phyloP scores from a whole-genome alignment of 129 eudicot genomes.

The Silybum marianum region DNA sequence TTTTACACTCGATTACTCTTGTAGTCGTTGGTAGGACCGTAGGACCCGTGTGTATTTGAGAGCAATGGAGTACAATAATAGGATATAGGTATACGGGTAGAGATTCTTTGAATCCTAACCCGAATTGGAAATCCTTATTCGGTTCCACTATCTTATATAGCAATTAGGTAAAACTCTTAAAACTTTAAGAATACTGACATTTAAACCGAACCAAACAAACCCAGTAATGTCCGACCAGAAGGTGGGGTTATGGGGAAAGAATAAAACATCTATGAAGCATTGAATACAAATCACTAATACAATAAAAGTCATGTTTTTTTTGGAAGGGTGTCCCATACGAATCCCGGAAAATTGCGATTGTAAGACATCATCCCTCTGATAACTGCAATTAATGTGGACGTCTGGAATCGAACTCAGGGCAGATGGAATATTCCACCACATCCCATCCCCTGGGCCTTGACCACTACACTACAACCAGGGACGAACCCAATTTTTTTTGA shows the following conservation, averaged over 20 bases:
- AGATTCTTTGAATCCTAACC: background rate
- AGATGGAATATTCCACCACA: too few relatives aligned
- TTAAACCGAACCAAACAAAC: background rate
- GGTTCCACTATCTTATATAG: background rate
- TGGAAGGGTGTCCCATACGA: too few relatives aligned
- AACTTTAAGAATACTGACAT: background rate
- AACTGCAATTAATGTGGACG: too few relatives aligned
- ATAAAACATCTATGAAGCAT: background rate
- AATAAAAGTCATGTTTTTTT: too few relatives aligned
- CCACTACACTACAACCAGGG: too few relatives aligned
- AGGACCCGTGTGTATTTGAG: background rate
- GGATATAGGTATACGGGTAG: background rate
- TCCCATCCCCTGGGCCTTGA: too few relatives aligned
- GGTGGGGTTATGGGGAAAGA: background rate
- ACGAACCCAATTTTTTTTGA: too few relatives aligned
- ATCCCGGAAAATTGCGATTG: too few relatives aligned
- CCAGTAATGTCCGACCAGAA: background rate
- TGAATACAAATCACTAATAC: too few relatives aligned
- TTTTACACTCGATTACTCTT: conserved; percentile 2
- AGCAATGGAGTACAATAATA: background rate
- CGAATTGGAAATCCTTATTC: background rate
- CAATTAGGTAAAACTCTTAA: background rate
- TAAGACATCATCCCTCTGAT: too few relatives aligned
- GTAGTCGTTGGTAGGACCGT: conserved; percentile 12
- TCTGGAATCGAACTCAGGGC: too few relatives aligned